Base-by-base conservation (phyloP, 2,329 filamentous ascomycete species). In the Chaetomiaceae sp. region DNA sequence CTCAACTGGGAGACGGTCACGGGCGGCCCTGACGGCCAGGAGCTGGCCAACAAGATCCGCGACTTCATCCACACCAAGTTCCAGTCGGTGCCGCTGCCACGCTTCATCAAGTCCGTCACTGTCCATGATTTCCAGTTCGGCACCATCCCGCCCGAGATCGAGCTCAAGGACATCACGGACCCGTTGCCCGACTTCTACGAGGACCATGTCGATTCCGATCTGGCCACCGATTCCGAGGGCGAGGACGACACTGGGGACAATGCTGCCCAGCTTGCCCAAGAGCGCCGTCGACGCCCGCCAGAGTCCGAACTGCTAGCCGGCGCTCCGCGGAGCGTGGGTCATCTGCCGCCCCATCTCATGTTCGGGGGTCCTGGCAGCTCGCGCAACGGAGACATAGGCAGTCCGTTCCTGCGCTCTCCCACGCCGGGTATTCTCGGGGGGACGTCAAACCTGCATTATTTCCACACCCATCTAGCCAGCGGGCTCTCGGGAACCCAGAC, bases 101-200 rank as follows among this genome's bases (percentile, higher is more conserved):
- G 90, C 63, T 96, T 99, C 77, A 96, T 99, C 70, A 91, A 93
- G 65, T 93, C 90, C 21, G 93, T 99, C 61, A 86, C 89, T 48
- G 91, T 96, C 35, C 91, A 96, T 67, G 85, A 88, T 55, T 99
- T 99, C 70, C 85, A 92, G 57, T 96, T 99, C 67, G 93, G 93
- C 42, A 82, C 76, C 23, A 83, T 92, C 44, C 77, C 87, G 34
- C 93, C 93, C 2, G 81, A 87, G 60, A 80, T 99, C 37, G 89
- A 95, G 65, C 85, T 99, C 63, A 97, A 96, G 70, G 93, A 97
- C 68, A 91, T 99, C 55, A 95, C 92, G 61, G 91, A 99, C 66
- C 93, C 93, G 2, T 78, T 97, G 52, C 85, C 90, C 0, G 93
- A 99, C 63, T 99, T 99, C 65, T 99, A 99, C 73, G 93, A 96